Evolutionary conservation across 75 land plant species (phyloP).

Genomic region (Adiantum capillusveneris): DNA sequence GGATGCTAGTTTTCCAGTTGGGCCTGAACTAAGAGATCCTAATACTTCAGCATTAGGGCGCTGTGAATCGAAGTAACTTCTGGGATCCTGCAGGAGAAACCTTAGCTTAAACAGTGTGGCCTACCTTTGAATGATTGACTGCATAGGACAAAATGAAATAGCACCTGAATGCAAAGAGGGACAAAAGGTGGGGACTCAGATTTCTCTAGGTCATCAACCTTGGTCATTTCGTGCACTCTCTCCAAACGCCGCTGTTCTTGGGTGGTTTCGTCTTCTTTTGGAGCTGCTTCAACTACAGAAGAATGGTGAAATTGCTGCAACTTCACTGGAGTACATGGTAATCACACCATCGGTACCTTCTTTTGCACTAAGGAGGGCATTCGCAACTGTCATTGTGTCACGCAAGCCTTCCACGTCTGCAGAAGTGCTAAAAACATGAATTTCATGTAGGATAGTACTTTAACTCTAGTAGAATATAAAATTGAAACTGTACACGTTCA

Average conservation of each 20-base stretch:
- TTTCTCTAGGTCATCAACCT: conserved; percentile 82
- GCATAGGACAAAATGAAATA: no score
- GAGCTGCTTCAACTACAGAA: conserved; percentile 34
- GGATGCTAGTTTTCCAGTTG: not conserved
- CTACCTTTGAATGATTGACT: no score
- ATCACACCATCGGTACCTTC: no score
- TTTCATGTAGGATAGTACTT: no score
- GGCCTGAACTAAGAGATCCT: conserved; percentile 16
- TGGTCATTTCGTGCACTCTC: conserved; percentile 59
- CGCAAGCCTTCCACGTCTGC: conserved; percentile 54
- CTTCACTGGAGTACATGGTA: no score
- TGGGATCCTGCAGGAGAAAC: conserved; percentile 59
- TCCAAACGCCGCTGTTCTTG: conserved; percentile 29
- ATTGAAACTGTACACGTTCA: no score
- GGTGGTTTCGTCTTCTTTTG: conserved; percentile 31
- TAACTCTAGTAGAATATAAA: no score
- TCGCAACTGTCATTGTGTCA: conserved; percentile 84
- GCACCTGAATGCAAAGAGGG: conserved; percentile 75
- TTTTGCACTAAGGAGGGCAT: conserved; percentile 77
- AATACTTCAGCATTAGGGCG: conserved; percentile 44
- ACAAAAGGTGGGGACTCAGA: conserved; percentile 55
- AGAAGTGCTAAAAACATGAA: no score
- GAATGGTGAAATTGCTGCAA: no score
- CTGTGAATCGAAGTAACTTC: conserved; percentile 91
- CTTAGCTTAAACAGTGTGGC: no score